These are phyloP conservation scores for Moesziomyces antarcticus DNA, from an alignment of 1,284 basidiomycete genomes.

Conservation along the genomic window DNA sequence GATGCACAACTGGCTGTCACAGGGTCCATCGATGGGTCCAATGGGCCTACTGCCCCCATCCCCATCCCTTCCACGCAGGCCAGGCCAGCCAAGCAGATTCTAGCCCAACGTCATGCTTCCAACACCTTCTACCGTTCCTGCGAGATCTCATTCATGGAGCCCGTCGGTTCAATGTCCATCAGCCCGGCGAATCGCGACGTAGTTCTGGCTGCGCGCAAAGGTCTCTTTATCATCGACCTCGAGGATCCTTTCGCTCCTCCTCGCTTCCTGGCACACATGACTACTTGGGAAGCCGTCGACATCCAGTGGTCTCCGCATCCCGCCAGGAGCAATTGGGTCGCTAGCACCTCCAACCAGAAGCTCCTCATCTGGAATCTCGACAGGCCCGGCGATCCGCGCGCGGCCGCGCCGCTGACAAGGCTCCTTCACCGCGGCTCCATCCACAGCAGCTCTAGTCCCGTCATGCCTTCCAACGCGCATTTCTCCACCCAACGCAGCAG, in stretches of 20 bases:
- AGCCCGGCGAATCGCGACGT: constrained; percentile 66
- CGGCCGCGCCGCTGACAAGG: constrained; percentile 21
- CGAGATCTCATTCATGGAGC: constrained; percentile 56
- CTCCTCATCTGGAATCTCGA: constrained; percentile 95
- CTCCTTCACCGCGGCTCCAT: constrained; percentile 32
- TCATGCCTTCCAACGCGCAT: constrained; percentile 31
- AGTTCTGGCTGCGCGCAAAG: constrained; percentile 74
- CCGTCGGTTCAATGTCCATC: constrained; percentile 66
- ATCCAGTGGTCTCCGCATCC: constrained; percentile 96
- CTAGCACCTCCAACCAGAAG: constrained; percentile 94
- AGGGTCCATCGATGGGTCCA: constrained; percentile 9
- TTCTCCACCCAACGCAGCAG: constrained; percentile 35
- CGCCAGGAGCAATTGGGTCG: constrained; percentile 84
- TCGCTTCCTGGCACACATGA: constrained; percentile 91
- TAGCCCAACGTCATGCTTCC: constrained; percentile 36
- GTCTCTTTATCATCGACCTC: constrained; percentile 95
- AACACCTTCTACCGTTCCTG: constrained; percentile 51
- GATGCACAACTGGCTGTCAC: constrained; percentile 37
- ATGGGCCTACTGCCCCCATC: constrained; percentile 17
- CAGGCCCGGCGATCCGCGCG: constrained; percentile 48
- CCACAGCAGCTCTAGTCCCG: constrained; percentile 33
- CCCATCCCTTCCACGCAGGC: constrained; percentile 23
- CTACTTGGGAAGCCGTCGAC: constrained; percentile 94
- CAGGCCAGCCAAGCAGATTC: constrained; percentile 13
- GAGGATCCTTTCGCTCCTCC: constrained; percentile 87